A percentile compares a stretch with the other conserved stretches of the same genome.
Evolutionary conservation across 148 eudicot species (phyloP).

Genomic region (Vaccinium darrowii): DNA sequence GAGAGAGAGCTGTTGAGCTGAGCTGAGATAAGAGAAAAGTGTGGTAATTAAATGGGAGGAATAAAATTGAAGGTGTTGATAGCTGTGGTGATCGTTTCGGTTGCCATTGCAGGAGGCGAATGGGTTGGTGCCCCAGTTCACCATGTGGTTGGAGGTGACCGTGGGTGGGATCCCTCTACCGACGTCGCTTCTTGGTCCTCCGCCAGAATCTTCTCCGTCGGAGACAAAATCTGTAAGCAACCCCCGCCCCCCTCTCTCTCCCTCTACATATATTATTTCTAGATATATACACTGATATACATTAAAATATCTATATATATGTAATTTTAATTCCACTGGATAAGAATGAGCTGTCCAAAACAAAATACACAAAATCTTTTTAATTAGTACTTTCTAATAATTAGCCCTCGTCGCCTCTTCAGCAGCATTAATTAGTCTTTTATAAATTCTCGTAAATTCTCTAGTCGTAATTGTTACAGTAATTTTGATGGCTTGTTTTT

Average conservation of each 20-base stretch:
- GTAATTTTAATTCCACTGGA: neutral
- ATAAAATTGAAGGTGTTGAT: neutral
- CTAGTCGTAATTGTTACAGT: too few species aligned
- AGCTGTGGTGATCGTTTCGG: constrained; percentile 10
- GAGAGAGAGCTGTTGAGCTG: too few species aligned
- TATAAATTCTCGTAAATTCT: too few species aligned
- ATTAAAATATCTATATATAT: too few species aligned
- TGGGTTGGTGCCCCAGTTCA: constrained; percentile 41
- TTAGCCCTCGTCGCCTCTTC: neutral
- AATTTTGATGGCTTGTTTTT: too few species aligned
- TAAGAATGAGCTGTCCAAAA: neutral
- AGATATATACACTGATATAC: too few species aligned
- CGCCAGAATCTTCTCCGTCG: constrained; percentile 53
- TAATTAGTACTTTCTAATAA: neutral
- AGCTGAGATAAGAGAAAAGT: neutral
- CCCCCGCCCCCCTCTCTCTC: constrained; percentile 9
- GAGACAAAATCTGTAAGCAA: constrained; percentile 66
- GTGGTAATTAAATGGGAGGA: neutral
- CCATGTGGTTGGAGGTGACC: constrained; percentile 65
- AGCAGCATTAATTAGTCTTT: too few species aligned
- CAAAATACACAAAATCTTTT: neutral
- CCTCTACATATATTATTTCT: neutral
- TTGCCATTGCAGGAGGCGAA: constrained; percentile 23
- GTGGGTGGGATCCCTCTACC: constrained; percentile 55
- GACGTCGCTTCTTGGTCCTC: constrained; percentile 56